Base-by-base conservation (phyloP, 768 basidiomycete species). In the Sporobolomyces pararoseus region DNA sequence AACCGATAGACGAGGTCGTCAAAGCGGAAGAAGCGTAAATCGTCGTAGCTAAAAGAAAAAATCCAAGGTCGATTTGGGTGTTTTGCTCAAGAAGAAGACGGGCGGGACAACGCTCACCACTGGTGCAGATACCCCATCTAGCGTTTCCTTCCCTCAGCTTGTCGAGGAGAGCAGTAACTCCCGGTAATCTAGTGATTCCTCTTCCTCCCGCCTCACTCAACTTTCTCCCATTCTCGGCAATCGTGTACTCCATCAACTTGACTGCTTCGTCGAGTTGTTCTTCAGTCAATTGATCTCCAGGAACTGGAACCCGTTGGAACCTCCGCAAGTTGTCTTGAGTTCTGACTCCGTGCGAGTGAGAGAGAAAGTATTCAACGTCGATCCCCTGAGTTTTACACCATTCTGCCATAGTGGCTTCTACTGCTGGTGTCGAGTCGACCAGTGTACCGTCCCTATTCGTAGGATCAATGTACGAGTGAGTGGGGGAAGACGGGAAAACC, bases 81-180 rank as follows among this genome's bases (percentile, higher is more conserved):
- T n/a, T n/a, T n/a, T n/a, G n/a, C n/a, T n/a, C 39, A 42, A 42
- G 9, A 17, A 42, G 39, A 42, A 42, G 39, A 42, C n/a, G n/a
- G n/a, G n/a, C n/a, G n/a, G n/a, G n/a, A n/a, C n/a, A n/a, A n/a
- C n/a, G 23, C 53, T 55, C 29, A 87, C 90, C 86, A 51, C 89
- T 90, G 9, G 91, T 92, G 39, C 90, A 89, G 76, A 94, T 89
- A 5, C 89, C 89, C 89, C 90, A 94, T 49, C 82, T 82, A 25
- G 89, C 87, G 23, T 85, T 84, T 29, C 76, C 80, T 7, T 58
- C 71, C 31, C 77, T 47, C 61, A 89, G 88, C 80, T 84, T 81
- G 4, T 80, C 75, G 14, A 92, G 78, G 17, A 93, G 77, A 4
- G 80, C 79, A 35, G 80, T 73, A 16, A 86, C 87, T 10, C 90